Conservation (phyloP, 495 filamentous ascomycete genomes). For the Lasiosphaeria ovina region DNA sequence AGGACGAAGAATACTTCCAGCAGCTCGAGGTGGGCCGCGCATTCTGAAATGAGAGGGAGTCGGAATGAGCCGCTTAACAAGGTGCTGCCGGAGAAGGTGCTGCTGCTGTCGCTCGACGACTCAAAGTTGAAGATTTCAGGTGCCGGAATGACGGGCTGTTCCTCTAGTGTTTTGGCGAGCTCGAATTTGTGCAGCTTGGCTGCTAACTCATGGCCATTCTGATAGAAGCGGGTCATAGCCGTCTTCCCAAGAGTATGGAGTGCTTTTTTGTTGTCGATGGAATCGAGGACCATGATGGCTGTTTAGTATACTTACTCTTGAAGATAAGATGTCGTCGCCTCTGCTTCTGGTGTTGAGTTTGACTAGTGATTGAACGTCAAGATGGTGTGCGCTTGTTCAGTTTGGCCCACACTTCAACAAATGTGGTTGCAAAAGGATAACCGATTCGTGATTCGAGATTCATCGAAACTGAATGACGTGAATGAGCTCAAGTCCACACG, state of each 20-base stretch:
- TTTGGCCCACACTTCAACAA: no score
- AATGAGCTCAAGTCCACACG: no score
- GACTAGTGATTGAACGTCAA: no score
- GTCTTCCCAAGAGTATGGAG: not conserved
- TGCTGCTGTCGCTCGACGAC: not conserved
- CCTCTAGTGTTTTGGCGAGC: not conserved
- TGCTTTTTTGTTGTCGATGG: not conserved
- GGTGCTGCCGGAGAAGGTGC: not conserved
- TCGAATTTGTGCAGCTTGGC: not conserved
- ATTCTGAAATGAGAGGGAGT: constrained; percentile 6
- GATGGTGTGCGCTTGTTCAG: no score
- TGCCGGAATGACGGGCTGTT: constrained; percentile 7
- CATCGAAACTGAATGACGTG: no score
- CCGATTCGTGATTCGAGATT: no score
- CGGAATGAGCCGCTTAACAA: not conserved
- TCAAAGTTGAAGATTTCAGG: constrained; percentile 9
- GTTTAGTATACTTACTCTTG: no score
- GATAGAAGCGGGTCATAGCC: not conserved
- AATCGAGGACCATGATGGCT: not conserved
- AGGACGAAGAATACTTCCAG: constrained; percentile 10
- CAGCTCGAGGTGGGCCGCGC: constrained; percentile 11
- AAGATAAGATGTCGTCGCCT: no score
- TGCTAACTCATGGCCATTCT: not conserved
- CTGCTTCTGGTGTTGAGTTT: no score
- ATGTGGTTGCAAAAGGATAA: no score